Evolutionary conservation across 1,284 basidiomycete species (phyloP).

Genomic region (Ustilago crameri): DNA sequence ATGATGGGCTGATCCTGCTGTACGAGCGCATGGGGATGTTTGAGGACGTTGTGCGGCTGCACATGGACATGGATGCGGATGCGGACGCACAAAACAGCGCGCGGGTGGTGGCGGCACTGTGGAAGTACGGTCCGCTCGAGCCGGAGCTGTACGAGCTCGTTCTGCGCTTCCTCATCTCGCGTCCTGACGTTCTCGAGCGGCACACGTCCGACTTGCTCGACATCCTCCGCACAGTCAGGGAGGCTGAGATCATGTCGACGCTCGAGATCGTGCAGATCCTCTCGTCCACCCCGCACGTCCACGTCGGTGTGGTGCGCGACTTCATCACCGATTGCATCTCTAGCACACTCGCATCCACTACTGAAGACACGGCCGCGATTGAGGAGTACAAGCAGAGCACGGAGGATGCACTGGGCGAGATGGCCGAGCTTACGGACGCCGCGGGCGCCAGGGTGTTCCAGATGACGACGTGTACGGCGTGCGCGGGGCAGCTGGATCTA

Average conservation of each 20-base stretch:
- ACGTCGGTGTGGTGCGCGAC: conserved; percentile 87
- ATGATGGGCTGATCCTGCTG: conserved; percentile 83
- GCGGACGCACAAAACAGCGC: conserved; percentile 45
- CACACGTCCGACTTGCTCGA: conserved; percentile 77
- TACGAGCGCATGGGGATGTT: conserved; percentile 97
- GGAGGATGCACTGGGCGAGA: conserved; percentile 80
- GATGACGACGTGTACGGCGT: conserved; percentile 87
- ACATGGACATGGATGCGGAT: conserved; percentile 73
- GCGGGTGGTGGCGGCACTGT: conserved; percentile 79
- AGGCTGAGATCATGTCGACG: conserved; percentile 83
- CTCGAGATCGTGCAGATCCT: conserved; percentile 88
- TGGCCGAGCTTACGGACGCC: conserved; percentile 81
- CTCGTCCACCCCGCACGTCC: conserved; percentile 78
- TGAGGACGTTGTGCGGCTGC: conserved; percentile 91
- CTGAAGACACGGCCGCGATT: conserved; percentile 83
- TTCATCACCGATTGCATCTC: conserved; percentile 85
- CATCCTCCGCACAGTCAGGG: conserved; percentile 80
- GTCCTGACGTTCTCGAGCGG: conserved; percentile 73
- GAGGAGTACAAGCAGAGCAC: conserved; percentile 88
- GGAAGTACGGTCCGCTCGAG: conserved; percentile 78
- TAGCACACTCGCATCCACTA: conserved; percentile 79
- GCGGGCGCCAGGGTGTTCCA: conserved; percentile 88
- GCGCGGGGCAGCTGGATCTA: conserved; percentile 86
- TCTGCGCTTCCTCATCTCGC: conserved; percentile 86
- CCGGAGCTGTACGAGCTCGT: conserved; percentile 86